Conservation (phyloP, 805 yeast species). For the Suhomyces sp. region DNA sequence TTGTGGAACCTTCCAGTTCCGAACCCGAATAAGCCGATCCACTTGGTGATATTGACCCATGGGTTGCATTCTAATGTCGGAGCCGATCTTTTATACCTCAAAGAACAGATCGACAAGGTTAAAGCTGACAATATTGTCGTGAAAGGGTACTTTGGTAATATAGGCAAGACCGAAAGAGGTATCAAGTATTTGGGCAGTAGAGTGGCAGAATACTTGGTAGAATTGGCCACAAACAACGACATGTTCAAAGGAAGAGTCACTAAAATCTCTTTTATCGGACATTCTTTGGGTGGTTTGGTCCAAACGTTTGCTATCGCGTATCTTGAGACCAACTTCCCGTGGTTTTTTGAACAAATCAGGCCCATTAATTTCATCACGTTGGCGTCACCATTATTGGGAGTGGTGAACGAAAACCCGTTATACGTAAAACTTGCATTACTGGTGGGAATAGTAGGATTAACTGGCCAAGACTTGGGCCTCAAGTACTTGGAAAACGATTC, state of each 20-base stretch:
- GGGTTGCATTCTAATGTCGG: conserved; percentile 89
- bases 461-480: conserved; percentile 88
- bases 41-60: conserved; percentile 83
- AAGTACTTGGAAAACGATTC: conserved; percentile 39
- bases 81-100: conserved; percentile 85
- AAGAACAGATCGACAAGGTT: conserved; percentile 66
- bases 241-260: conserved; percentile 39
- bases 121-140: conserved; percentile 67
- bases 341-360: conserved; percentile 59
- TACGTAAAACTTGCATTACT: conserved; percentile 81
- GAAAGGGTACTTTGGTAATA: conserved; percentile 79
- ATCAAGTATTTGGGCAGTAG: conserved; percentile 79
- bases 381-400: conserved; percentile 88
- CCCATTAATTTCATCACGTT: conserved; percentile 80
- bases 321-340: conserved; percentile 63
- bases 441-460: conserved; percentile 86
- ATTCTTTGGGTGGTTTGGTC: conserved; percentile 89
- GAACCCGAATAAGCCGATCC: conserved; percentile 54
- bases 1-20: conserved; percentile 72
- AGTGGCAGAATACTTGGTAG: conserved; percentile 70
- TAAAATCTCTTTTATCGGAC: conserved; percentile 84
- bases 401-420: conserved; percentile 81
- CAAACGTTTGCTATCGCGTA: conserved; percentile 90
- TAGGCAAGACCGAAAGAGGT: conserved; percentile 86
- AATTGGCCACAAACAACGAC: conserved; percentile 45